These are phyloP conservation scores for Colletotrichum sojae DNA, from an alignment of 2,329 filamentous ascomycete species.

Conservation along the genomic window DNA sequence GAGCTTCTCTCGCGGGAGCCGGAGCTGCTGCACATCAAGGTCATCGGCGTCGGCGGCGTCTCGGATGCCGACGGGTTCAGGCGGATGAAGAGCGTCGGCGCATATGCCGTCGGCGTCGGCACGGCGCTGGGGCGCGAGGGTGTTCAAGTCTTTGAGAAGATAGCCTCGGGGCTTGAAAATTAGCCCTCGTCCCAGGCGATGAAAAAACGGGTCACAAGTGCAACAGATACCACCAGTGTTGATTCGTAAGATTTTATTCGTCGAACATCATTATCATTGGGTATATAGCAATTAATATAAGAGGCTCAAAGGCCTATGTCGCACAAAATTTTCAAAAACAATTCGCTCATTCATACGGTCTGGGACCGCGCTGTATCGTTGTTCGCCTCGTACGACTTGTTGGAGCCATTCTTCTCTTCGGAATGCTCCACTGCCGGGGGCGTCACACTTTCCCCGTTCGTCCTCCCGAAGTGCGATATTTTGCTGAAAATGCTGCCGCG, in stretches of 20 bases:
- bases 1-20: constrained; percentile 67
- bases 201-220: background rate
- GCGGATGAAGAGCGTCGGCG: constrained; percentile 78
- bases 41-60: constrained; percentile 83
- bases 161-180: constrained; percentile 50
- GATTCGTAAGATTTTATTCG: constrained; percentile 23
- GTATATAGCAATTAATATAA: constrained; percentile 40
- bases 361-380: constrained; percentile 25
- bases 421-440: constrained; percentile 35
- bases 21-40: constrained; percentile 65
- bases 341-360: constrained; percentile 31
- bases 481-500: constrained; percentile 34
- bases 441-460: constrained; percentile 35
- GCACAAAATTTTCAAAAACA: constrained; percentile 11
- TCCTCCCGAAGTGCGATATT: constrained; percentile 31
- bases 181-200: background rate
- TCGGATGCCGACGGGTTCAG: constrained; percentile 72
- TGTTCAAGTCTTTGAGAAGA: constrained; percentile 72
- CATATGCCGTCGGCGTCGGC: constrained; percentile 76
- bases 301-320: constrained; percentile 18
- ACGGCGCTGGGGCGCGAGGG: constrained; percentile 78
- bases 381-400: constrained; percentile 35
- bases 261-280: constrained; percentile 39
- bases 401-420: constrained; percentile 34
- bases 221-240: background rate